A percentile compares a stretch with the other conserved stretches of the same genome.
Evolutionary conservation across 208 protist species (phyloP).

Genomic region (Porcisia hertigi): DNA sequence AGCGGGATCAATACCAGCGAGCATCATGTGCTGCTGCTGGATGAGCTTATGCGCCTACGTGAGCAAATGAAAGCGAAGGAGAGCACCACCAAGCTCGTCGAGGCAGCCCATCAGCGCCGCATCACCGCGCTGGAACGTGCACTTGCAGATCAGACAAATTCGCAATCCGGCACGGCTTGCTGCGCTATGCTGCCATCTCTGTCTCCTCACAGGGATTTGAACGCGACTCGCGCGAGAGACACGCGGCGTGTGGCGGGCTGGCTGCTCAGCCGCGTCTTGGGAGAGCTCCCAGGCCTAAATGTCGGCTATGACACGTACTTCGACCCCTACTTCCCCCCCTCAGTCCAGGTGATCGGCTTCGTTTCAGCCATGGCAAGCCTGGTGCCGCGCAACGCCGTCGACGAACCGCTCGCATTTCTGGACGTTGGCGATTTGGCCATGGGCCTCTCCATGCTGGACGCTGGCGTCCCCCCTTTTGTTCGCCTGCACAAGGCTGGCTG

Average conservation of each 20-base stretch:
- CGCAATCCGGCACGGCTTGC: neutral
- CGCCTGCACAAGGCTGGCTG: constrained; percentile 66
- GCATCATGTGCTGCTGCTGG: constrained; percentile 55
- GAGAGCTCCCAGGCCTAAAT: constrained; percentile 68
- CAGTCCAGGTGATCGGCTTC: constrained; percentile 82
- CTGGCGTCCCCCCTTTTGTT: constrained; percentile 78
- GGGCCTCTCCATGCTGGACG: constrained; percentile 83
- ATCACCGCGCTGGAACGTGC: constrained; percentile 49
- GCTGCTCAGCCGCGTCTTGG: constrained; percentile 78
- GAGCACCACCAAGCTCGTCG: constrained; percentile 24
- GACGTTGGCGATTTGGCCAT: constrained; percentile 80
- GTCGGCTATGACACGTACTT: constrained; percentile 90
- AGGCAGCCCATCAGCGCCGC: constrained; percentile 38
- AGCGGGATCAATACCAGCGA: constrained; percentile 34
- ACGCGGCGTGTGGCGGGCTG: constrained; percentile 77
- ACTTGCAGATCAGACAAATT: constrained; percentile 17
- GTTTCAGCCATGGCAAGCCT: constrained; percentile 81
- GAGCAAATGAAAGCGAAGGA: constrained; percentile 42
- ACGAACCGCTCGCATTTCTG: constrained; percentile 60
- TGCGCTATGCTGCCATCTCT: neutral
- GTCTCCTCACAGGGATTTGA: neutral
- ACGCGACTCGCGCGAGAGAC: constrained; percentile 39
- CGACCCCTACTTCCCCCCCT: constrained; percentile 58
- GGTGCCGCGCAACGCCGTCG: constrained; percentile 39
- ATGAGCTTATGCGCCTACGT: constrained; percentile 61